Conservation (phyloP, 2,329 filamentous ascomycete genomes). For the Didymellaceae sp. region DNA sequence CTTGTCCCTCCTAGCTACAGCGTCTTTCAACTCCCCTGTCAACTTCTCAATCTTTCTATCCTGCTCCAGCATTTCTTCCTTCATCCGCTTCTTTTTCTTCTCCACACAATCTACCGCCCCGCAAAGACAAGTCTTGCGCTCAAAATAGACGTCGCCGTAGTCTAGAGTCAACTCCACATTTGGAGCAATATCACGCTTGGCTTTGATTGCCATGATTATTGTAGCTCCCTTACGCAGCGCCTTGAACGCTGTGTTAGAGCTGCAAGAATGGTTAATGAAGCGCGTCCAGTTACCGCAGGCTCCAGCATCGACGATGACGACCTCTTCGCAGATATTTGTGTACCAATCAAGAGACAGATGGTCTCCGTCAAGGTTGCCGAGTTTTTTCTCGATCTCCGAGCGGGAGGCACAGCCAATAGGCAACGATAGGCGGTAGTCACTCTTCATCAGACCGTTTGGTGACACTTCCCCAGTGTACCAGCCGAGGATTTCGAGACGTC, state of each 20-base stretch:
- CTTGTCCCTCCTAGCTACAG: no score
- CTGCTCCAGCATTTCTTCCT: no score
- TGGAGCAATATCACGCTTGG: not conserved
- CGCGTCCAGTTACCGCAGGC: not conserved
- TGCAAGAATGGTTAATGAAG: not conserved
- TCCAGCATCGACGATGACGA: not conserved
- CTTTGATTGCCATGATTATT: not conserved
- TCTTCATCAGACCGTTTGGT: not conserved
- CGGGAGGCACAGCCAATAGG: not conserved
- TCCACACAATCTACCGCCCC: not conserved
- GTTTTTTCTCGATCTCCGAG: no score
- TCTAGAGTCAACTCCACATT: not conserved
- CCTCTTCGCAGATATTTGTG: not conserved
- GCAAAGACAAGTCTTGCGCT: not conserved
- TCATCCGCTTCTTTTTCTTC: not conserved
- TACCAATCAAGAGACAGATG: no score
- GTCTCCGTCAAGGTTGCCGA: no score
- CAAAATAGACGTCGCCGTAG: not conserved
- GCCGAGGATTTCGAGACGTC: not conserved
- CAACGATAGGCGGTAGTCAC: not conserved
- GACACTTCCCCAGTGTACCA: not conserved
- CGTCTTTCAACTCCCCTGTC: no score
- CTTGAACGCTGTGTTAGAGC: not conserved
- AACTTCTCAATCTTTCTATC: no score
- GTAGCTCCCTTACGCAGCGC: not conserved